Percentiles rank a stretch among this genome's conserved stretches.
phyloP scores from a whole-genome alignment of 2,329 filamentous ascomycete genomes.

The Monosporascus sp. region DNA sequence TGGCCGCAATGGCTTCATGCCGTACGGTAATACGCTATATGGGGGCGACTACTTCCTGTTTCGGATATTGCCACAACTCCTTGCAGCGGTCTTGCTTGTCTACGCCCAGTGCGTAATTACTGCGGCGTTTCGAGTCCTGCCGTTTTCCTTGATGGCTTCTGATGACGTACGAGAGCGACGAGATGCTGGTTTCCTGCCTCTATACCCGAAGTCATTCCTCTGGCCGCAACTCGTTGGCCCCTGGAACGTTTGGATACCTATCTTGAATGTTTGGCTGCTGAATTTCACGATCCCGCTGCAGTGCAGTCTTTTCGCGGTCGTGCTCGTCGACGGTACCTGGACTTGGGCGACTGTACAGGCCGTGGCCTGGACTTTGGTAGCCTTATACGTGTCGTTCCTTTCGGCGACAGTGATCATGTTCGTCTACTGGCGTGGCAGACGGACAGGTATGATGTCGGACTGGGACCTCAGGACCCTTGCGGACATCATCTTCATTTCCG shows the following conservation, averaged over 20 bases:
- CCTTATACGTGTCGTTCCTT: conserved; percentile 64
- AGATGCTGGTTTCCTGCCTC: conserved; percentile 60
- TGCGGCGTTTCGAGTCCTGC: conserved; percentile 70
- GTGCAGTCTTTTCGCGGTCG: conserved; percentile 67
- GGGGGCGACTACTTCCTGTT: conserved; percentile 79
- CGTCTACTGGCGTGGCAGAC: conserved; percentile 57
- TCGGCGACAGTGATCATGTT: conserved; percentile 53
- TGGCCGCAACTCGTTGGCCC: conserved; percentile 57
- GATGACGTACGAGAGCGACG: conserved; percentile 53
- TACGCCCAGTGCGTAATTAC: conserved; percentile 72
- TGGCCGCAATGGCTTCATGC: conserved; percentile 57
- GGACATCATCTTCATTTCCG: conserved; percentile 72
- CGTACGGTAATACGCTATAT: conserved; percentile 62
- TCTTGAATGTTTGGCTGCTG: conserved; percentile 68
- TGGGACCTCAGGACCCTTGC: conserved; percentile 84
- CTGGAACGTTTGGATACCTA: conserved; percentile 59
- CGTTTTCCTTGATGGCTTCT: conserved; percentile 72
- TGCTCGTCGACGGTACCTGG: conserved; percentile 56
- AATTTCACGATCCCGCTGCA: conserved; percentile 78
- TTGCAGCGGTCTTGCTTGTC: conserved; percentile 66
- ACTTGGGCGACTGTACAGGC: conserved; percentile 74
- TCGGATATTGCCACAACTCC: conserved; percentile 73
- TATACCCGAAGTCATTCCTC: conserved; percentile 66
- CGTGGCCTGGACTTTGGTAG: conserved; percentile 72
- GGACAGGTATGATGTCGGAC: conserved; percentile 61